These are phyloP conservation scores for Fusarium sp. DNA, from an alignment of 2,329 filamentous ascomycete species.

Conservation along the genomic window DNA sequence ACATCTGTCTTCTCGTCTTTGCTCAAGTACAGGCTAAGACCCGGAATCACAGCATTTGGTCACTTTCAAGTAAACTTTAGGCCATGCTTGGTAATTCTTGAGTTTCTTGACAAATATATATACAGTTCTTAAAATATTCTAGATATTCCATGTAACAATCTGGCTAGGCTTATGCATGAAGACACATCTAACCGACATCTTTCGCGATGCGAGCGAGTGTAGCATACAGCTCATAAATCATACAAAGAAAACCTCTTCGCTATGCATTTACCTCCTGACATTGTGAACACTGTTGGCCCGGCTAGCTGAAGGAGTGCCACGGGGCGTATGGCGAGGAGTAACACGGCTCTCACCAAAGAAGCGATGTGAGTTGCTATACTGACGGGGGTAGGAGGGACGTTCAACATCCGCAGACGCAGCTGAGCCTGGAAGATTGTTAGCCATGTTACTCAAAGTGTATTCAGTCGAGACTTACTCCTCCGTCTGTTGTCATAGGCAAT, in stretches of 20 bases:
- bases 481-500: constrained; percentile 40
- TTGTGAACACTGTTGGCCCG: constrained; percentile 31
- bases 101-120: not conserved
- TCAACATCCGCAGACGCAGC: constrained; percentile 19
- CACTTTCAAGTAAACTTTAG: not conserved
- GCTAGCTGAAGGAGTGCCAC: constrained; percentile 54
- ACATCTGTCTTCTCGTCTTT: too few species aligned
- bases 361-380: constrained; percentile 55
- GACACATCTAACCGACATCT: not conserved
- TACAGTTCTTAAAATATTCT: not conserved
- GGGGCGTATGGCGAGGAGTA: constrained; percentile 53
- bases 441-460: not conserved
- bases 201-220: not conserved
- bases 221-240: not conserved
- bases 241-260: not conserved
- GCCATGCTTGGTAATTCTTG: not conserved
- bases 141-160: not conserved
- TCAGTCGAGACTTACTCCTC: constrained; percentile 43
- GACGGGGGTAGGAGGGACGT: constrained; percentile 40
- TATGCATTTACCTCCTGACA: not conserved
- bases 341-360: constrained; percentile 58
- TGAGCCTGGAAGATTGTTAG: constrained; percentile 42
- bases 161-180: not conserved
- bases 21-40: not conserved
- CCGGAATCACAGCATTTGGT: not conserved